Percentiles rank a stretch among this genome's conserved stretches.
Evolutionary conservation across 164 flowering plant species (phyloP).

Genomic region (Paratinospora sagittata): DNA sequence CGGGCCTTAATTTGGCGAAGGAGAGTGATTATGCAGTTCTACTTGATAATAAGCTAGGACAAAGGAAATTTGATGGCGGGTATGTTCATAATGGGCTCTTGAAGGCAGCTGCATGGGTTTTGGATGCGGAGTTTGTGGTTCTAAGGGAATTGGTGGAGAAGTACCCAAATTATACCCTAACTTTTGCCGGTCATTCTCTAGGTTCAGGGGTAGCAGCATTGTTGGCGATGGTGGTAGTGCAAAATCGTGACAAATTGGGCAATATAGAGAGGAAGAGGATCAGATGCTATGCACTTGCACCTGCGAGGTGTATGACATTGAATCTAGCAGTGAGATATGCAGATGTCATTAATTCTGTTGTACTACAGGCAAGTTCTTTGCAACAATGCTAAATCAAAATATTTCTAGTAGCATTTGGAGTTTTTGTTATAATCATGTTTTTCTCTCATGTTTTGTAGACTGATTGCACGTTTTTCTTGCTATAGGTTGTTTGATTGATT

Average conservation of each 20-base stretch:
- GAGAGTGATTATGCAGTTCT: constrained; percentile 80
- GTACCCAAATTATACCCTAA: constrained; percentile 61
- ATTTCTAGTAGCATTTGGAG: not conserved
- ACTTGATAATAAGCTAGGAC: constrained; percentile 79
- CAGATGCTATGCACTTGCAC: constrained; percentile 64
- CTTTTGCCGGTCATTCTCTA: constrained; percentile 89
- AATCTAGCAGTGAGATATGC: constrained; percentile 80
- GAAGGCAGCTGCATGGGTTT: constrained; percentile 80
- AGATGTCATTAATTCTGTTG: constrained; percentile 64
- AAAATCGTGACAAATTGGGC: constrained; percentile 47
- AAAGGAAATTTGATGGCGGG: constrained; percentile 81
- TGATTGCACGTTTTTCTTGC: not conserved
- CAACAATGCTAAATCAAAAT: not conserved
- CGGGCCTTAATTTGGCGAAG: constrained; percentile 76
- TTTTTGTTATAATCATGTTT: not conserved
- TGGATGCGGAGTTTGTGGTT: constrained; percentile 60
- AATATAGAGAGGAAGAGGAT: constrained; percentile 51
- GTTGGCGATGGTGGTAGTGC: constrained; percentile 49
- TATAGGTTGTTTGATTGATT: not conserved
- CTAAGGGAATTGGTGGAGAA: constrained; percentile 56
- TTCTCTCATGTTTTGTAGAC: not conserved
- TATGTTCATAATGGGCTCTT: constrained; percentile 93
- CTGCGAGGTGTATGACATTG: constrained; percentile 58
- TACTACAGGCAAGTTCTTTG: constrained; percentile 50
- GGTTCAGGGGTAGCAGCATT: constrained; percentile 70